Evolutionary conservation across 73 alveolate genomes (phyloP).

Genomic region (Tetrahymena borealis): DNA sequence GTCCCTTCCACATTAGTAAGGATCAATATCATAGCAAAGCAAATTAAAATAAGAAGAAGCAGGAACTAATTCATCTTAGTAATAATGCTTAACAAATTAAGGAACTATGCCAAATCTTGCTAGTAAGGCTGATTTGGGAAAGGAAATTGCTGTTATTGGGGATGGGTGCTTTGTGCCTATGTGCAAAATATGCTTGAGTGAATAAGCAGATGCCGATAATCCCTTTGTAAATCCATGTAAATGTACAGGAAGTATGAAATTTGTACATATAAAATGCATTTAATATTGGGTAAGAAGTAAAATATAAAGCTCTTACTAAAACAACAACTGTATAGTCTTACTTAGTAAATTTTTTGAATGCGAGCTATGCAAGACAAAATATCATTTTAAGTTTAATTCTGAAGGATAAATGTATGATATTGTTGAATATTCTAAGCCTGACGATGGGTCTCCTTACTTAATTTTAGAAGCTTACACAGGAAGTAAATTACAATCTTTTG

Average conservation of each 20-base stretch:
- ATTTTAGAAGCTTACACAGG: conserved; percentile 8
- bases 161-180: not conserved
- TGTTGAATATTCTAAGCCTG: conserved; percentile 31
- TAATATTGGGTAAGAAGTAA: conserved; percentile 59
- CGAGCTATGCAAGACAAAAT: conserved; percentile 56
- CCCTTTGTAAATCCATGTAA: conserved; percentile 61
- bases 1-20: not conserved
- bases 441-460: conserved; percentile 19
- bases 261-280: conserved; percentile 53
- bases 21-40: not conserved
- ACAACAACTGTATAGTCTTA: conserved; percentile 44
- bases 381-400: conserved; percentile 23
- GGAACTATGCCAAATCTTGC: not conserved
- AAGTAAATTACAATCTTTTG: not conserved
- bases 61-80: not conserved
- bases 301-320: conserved; percentile 39
- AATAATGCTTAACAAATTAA: not conserved
- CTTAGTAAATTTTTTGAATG: conserved; percentile 62
- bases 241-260: conserved; percentile 62
- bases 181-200: conserved; percentile 56
- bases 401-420: conserved; percentile 31
- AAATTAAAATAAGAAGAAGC: not conserved
- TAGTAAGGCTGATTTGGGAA: not conserved
- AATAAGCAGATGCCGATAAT: conserved; percentile 47
- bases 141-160: not conserved